Evolutionary conservation across 495 filamentous ascomycete species (phyloP).

Genomic region (Rostrohypoxylon terebratum): DNA sequence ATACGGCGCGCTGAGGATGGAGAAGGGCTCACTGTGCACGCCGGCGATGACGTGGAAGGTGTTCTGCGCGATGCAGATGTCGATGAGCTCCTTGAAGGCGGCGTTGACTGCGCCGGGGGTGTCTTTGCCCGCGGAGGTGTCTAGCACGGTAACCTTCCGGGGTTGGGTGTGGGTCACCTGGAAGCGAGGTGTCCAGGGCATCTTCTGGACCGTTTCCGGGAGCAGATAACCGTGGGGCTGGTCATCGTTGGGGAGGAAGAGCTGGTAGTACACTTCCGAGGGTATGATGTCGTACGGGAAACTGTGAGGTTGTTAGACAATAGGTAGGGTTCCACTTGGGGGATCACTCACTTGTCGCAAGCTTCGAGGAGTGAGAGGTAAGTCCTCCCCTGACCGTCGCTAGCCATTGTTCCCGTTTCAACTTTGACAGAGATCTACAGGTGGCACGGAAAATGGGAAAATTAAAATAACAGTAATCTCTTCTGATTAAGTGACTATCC

Average conservation of each 20-base stretch:
- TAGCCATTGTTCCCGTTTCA: constrained; percentile 13
- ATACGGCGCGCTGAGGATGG: constrained; percentile 56
- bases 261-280: constrained; percentile 47
- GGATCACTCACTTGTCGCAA: constrained; percentile 33
- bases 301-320: constrained; percentile 31
- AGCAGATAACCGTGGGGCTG: constrained; percentile 59
- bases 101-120: constrained; percentile 41
- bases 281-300: constrained; percentile 46
- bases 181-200: constrained; percentile 60
- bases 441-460: background rate
- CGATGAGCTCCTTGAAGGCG: constrained; percentile 53
- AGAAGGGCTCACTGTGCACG: constrained; percentile 61
- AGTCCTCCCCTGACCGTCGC: constrained; percentile 18
- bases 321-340: background rate
- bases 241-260: constrained; percentile 51
- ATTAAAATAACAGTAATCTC: background rate
- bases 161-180: constrained; percentile 46
- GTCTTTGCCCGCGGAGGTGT: constrained; percentile 42
- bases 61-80: constrained; percentile 52
- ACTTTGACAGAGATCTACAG: background rate
- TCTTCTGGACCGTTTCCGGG: constrained; percentile 54
- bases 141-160: constrained; percentile 49
- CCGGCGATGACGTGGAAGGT: constrained; percentile 54
- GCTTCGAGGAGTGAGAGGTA: constrained; percentile 38
- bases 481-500: background rate